Percentiles rank a stretch among this genome's conserved stretches.
Conservation (phyloP, 495 filamentous ascomycete genomes). For the Darksidea phi region DNA sequence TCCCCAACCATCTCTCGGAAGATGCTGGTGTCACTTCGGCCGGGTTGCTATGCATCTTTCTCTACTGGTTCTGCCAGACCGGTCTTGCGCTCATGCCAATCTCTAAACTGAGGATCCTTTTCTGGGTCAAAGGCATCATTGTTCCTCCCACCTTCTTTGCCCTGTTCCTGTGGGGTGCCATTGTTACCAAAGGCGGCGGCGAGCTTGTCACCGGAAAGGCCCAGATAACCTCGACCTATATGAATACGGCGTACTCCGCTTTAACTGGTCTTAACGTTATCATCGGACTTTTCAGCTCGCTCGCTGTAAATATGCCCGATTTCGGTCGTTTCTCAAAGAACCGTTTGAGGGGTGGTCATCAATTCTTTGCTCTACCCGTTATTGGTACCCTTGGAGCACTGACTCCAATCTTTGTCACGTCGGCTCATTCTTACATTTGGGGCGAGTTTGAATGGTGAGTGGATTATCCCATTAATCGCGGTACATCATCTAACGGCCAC, state of each 20-base stretch:
- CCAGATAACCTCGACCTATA: constrained; percentile 44
- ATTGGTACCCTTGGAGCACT: constrained; percentile 47
- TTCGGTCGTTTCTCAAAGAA: constrained; percentile 46
- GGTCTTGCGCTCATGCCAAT: constrained; percentile 40
- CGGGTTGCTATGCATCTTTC: constrained; percentile 51
- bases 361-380: constrained; percentile 46
- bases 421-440: constrained; percentile 43
- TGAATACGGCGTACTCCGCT: constrained; percentile 46
- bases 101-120: constrained; percentile 34
- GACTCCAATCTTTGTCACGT: constrained; percentile 47
- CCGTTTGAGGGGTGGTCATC: constrained; percentile 40
- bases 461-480: background rate
- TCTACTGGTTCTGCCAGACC: constrained; percentile 52
- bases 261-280: constrained; percentile 49
- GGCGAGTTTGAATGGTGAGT: constrained; percentile 45
- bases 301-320: constrained; percentile 50
- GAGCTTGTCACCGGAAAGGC: constrained; percentile 42
- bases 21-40: constrained; percentile 50
- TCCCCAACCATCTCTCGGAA: constrained; percentile 51
- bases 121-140: constrained; percentile 37
- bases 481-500: background rate
- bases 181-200: constrained; percentile 36
- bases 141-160: constrained; percentile 38
- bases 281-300: constrained; percentile 48
- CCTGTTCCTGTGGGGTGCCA: constrained; percentile 38